Evolutionary conservation across 2,329 filamentous ascomycete genomes (phyloP).

Genomic region (Penicillium capsulatum): DNA sequence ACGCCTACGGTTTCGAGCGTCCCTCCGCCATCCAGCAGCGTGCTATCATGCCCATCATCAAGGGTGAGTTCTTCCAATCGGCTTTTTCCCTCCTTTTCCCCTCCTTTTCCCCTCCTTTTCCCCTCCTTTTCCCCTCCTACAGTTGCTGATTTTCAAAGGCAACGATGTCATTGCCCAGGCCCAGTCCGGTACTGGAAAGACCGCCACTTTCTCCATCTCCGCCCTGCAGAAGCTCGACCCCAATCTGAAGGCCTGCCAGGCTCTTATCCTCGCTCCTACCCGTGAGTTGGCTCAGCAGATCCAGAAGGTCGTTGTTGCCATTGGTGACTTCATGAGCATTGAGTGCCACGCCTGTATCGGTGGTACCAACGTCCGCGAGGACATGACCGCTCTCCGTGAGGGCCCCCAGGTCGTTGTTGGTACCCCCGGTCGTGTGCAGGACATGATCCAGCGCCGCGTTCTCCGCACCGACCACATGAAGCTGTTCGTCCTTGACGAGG

Average conservation of each 20-base stretch:
- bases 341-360: conserved; percentile 99
- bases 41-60: conserved; percentile 99
- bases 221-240: conserved; percentile 98
- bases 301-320: conserved; percentile 96
- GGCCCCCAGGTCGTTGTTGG: conserved; percentile 97
- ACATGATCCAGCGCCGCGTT: conserved; percentile 73
- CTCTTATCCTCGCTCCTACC: conserved; percentile 93
- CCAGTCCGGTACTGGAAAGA: conserved; percentile 99
- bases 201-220: conserved; percentile 98
- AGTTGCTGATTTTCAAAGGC: conserved; percentile 48
- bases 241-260: conserved; percentile 93
- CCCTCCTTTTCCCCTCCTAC: no score
- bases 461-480: conserved; percentile 71
- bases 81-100: no score
- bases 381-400: conserved; percentile 95
- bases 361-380: conserved; percentile 94
- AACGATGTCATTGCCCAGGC: conserved; percentile 99
- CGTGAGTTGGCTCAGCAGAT: conserved; percentile 97
- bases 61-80: conserved; percentile 61
- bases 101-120: no score
- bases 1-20: conserved; percentile 99
- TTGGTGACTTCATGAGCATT: conserved; percentile 99
- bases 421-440: conserved; percentile 91
- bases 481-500: conserved; percentile 73
- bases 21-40: conserved; percentile 99